Evolutionary conservation across 2,329 filamentous ascomycete species (phyloP).

Genomic region (Sporothrix variecibatus): DNA sequence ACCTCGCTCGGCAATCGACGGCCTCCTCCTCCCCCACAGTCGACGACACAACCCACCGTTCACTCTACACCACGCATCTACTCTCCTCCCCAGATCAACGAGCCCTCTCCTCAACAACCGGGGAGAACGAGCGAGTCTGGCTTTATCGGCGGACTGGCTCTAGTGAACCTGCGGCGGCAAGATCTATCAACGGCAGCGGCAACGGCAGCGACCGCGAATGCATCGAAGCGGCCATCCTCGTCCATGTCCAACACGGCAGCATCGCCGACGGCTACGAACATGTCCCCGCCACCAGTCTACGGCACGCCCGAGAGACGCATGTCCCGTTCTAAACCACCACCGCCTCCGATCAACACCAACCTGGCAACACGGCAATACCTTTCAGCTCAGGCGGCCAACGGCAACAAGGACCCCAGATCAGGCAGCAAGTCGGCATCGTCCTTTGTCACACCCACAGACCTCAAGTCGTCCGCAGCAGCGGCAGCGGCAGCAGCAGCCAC

Average conservation of each 20-base stretch:
- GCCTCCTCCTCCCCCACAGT: not conserved
- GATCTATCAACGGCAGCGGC: constrained; percentile 32
- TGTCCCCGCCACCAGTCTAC: not conserved
- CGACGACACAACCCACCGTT: not conserved
- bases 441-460: constrained; percentile 54
- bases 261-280: not conserved
- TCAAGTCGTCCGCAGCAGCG: constrained; percentile 41
- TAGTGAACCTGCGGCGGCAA: constrained; percentile 51
- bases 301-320: constrained; percentile 35
- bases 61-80: not conserved
- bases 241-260: constrained; percentile 18
- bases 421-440: constrained; percentile 42
- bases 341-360: constrained; percentile 42
- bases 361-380: constrained; percentile 37
- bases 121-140: constrained; percentile 41
- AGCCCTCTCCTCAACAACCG: constrained; percentile 38
- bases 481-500: constrained; percentile 49
- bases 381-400: constrained; percentile 17
- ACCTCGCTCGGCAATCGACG: constrained; percentile 24
- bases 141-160: constrained; percentile 58
- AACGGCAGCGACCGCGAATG: constrained; percentile 26
- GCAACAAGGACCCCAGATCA: constrained; percentile 17
- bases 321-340: constrained; percentile 39
- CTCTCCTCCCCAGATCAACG: constrained; percentile 29
- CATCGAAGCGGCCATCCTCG: constrained; percentile 11